phyloP scores from a whole-genome alignment of 1,284 basidiomycete species.

The Apiotrichum gracile region DNA sequence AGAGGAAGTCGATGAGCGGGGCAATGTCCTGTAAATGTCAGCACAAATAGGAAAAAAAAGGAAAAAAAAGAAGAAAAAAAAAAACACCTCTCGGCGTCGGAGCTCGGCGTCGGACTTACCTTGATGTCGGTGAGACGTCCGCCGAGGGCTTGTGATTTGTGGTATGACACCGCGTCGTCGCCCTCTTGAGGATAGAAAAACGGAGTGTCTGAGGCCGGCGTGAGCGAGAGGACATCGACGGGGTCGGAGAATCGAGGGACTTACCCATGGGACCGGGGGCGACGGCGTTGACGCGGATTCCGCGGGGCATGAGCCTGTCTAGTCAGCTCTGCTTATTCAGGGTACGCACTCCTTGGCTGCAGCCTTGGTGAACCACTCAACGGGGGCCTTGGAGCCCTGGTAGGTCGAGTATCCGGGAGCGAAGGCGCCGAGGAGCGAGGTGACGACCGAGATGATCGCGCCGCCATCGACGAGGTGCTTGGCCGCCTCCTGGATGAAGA shows the following conservation, averaged over 20 bases:
- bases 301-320: constrained; percentile 9
- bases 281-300: constrained; percentile 18
- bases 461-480: constrained; percentile 19
- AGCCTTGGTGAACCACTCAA: constrained; percentile 25
- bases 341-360: constrained; percentile 23
- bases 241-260: too few relatives aligned
- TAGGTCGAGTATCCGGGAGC: constrained; percentile 22
- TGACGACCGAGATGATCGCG: constrained; percentile 21
- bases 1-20: constrained; percentile 13
- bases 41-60: too few relatives aligned
- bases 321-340: background rate
- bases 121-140: constrained; percentile 17
- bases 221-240: background rate
- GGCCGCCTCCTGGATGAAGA: constrained; percentile 25
- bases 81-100: too few relatives aligned
- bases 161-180: constrained; percentile 15
- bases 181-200: constrained; percentile 17
- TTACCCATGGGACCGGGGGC: constrained; percentile 17
- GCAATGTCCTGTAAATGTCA: constrained; percentile 9
- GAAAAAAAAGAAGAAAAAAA: too few relatives aligned
- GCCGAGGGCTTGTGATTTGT: constrained; percentile 12
- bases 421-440: constrained; percentile 19
- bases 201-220: constrained; percentile 21
- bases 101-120: background rate
- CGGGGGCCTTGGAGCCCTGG: constrained; percentile 25